Base-by-base conservation (phyloP, 495 filamentous ascomycete genomes). In the Podospora appendiculata region DNA sequence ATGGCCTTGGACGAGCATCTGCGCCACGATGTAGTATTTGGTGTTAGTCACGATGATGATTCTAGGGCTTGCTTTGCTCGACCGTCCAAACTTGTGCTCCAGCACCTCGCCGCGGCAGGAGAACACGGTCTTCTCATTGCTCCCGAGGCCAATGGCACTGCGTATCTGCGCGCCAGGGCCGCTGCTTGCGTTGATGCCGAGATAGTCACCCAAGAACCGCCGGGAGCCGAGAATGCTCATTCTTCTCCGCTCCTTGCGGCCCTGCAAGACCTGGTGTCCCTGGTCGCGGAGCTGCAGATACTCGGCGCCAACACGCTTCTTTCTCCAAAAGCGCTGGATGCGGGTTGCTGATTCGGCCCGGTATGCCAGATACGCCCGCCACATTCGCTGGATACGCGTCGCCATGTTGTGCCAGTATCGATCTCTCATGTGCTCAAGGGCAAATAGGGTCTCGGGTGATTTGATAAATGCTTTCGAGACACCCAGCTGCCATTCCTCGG, bases 351-450 rank as follows among this genome's bases (percentile, higher is more conserved):
- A 90, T 69, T 97, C 93, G 11, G 84, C 87, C 25, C 94, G 79
- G 66, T 97, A 96, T 11, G 90, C 81, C 36, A 97, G 76, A 57
- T 96, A 97, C 55, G 95, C 95, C 53, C 94, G 79, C 94, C 94
- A 99, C 56, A 93, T 92, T 53, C 94, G 82, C 66, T 99, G 94
- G 56, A 99, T 97, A 33, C 94, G 81, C 45, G 90, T 95, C 7
- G 93, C 92, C 93, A 99, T 97, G 70, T 97, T 99, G 67, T 96
- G 90, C 91, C 92, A 97, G 69, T 96, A 97, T 18, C 87, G 79
- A 65, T 97, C 94, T 55, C 94, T 80, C 93, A 99, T 96, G 40
- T 93, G 89, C 67, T 99, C 94, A 14, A 99, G 76, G 8, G 93
- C 94, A 60, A 99, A 99, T 8, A 99, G 71, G 0, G 94, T 97